A percentile compares a stretch with the other conserved stretches of the same genome.
These are phyloP conservation scores for Komagataella pastoris DNA, from an alignment of 805 yeast species.

Conservation along the genomic window DNA sequence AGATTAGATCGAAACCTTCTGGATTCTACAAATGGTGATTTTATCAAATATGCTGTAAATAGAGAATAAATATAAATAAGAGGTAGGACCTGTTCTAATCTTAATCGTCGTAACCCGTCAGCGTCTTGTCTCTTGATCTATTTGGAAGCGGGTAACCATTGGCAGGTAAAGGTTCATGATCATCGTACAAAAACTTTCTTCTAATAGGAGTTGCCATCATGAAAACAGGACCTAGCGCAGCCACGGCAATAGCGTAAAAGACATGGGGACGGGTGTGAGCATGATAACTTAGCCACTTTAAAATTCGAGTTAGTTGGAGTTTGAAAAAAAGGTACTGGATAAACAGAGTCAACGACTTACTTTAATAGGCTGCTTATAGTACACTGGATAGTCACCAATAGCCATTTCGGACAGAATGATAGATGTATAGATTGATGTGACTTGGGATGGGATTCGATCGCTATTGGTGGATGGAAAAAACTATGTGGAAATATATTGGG, in stretches of 20 bases:
- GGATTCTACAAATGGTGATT: constrained; percentile 44
- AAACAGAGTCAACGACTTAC: constrained; percentile 24
- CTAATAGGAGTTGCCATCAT: constrained; percentile 54
- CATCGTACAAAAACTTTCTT: constrained; percentile 51
- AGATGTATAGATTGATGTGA: background rate
- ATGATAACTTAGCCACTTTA: constrained; percentile 61
- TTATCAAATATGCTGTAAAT: background rate
- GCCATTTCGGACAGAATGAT: constrained; percentile 3
- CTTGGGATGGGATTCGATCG: background rate
- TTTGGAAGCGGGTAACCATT: constrained; percentile 42
- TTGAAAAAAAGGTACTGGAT: background rate
- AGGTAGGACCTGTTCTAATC: background rate
- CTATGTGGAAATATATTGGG: background rate
- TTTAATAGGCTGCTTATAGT: constrained; percentile 48
- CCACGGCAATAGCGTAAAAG: constrained; percentile 51
- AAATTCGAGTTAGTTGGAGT: background rate
- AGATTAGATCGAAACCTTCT: constrained; percentile 32
- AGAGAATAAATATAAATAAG: constrained; percentile 1
- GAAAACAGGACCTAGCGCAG: constrained; percentile 54
- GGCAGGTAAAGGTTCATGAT: constrained; percentile 52
- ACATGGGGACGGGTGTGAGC: constrained; percentile 70
- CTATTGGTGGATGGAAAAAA: background rate
- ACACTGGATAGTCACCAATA: constrained; percentile 28
- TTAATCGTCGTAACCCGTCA: constrained; percentile 44
- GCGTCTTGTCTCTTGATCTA: constrained; percentile 33